Evolutionary conservation across 106 monocot genomes (phyloP).

Genomic region (Cymbidium sinense): DNA sequence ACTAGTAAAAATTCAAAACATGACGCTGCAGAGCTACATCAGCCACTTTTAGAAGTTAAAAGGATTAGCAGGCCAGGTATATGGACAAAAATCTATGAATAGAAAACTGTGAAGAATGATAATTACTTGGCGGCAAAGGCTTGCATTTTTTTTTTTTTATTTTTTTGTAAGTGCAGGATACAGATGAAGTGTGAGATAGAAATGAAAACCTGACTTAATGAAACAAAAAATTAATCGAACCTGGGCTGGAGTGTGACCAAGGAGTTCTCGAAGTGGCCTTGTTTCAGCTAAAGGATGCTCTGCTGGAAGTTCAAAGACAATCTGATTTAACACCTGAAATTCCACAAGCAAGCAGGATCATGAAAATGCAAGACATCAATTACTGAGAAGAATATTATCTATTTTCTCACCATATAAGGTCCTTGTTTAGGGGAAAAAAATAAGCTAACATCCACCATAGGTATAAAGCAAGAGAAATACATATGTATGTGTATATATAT

Average conservation of each 20-base stretch:
- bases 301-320: conserved; percentile 76
- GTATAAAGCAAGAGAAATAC: too few species aligned
- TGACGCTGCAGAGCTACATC: too few species aligned
- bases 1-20: too few species aligned
- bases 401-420: too few species aligned
- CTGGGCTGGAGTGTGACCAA: conserved; percentile 89
- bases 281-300: conserved; percentile 83
- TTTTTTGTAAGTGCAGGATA: background rate
- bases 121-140: background rate
- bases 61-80: too few species aligned
- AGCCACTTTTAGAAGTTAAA: too few species aligned
- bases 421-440: too few species aligned
- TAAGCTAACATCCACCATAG: too few species aligned
- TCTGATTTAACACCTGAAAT: conserved; percentile 88
- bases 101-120: too few species aligned
- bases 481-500: too few species aligned
- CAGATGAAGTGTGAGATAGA: background rate
- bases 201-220: background rate
- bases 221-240: conserved; percentile 18
- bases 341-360: background rate
- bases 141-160: background rate
- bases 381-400: too few species aligned
- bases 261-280: conserved; percentile 81
- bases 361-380: background rate
- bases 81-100: too few species aligned